Evolutionary conservation across 164 flowering plant genomes (phyloP).

Genomic region (Paratinospora sagittata): DNA sequence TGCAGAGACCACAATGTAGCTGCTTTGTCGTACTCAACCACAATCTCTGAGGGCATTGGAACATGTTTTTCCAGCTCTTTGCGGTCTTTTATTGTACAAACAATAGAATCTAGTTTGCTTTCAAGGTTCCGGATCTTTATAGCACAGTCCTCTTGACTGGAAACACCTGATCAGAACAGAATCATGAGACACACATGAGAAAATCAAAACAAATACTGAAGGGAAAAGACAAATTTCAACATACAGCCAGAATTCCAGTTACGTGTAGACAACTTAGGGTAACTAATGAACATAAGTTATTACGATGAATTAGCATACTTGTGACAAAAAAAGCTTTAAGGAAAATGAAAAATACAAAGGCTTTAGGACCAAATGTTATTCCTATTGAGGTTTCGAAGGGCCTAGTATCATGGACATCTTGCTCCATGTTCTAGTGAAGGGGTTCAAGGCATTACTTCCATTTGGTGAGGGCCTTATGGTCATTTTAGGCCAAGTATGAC

Average conservation of each 20-base stretch:
- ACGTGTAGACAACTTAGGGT: neutral
- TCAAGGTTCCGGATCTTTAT: slow-evolving; percentile 97
- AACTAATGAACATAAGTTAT: too few relatives aligned
- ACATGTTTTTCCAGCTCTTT: slow-evolving; percentile 93
- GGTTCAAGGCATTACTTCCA: too few relatives aligned
- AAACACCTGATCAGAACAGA: slow-evolving; percentile 59
- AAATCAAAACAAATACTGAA: neutral
- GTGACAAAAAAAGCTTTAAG: too few relatives aligned
- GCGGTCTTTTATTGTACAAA: slow-evolving; percentile 93
- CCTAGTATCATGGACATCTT: too few relatives aligned
- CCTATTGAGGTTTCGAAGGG: too few relatives aligned
- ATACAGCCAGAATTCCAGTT: neutral
- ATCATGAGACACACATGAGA: slow-evolving; percentile 3
- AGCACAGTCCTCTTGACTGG: slow-evolving; percentile 97
- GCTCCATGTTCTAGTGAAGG: too few relatives aligned
- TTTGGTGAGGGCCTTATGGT: too few relatives aligned
- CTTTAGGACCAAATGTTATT: too few relatives aligned
- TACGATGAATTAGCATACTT: too few relatives aligned
- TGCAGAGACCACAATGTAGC: slow-evolving; percentile 87
- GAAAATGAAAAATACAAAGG: too few relatives aligned
- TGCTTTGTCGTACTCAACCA: slow-evolving; percentile 93
- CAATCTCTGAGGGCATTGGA: slow-evolving; percentile 90
- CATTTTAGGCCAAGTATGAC: too few relatives aligned
- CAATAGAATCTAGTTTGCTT: slow-evolving; percentile 83
- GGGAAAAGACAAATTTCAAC: neutral